Evolutionary conservation across 176 grass and related monocot species (phyloP).

Genomic region (Dendrocalamus sinicus): DNA sequence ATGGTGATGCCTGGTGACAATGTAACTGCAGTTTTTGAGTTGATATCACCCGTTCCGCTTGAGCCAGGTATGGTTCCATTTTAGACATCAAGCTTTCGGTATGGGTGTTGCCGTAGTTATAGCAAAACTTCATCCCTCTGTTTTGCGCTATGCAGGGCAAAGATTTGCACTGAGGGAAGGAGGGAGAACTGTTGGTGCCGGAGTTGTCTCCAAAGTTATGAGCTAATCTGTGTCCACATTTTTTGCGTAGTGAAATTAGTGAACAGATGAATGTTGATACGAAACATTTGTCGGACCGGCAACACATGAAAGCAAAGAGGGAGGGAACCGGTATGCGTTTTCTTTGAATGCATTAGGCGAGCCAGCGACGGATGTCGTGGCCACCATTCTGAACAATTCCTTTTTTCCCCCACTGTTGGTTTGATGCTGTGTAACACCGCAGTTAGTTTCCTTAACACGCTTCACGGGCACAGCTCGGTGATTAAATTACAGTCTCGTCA

Average conservation of each 20-base stretch:
- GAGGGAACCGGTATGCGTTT: constrained; percentile 35
- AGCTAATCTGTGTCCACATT: constrained; percentile 47
- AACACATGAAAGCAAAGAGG: constrained; percentile 33
- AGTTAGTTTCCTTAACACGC: constrained; percentile 44
- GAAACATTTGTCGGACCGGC: constrained; percentile 39
- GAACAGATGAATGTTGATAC: constrained; percentile 57
- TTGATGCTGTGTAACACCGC: constrained; percentile 37
- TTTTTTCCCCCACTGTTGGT: background rate
- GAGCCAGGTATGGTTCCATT: constrained; percentile 64
- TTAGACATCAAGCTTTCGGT: background rate
- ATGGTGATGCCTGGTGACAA: constrained; percentile 99
- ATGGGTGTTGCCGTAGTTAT: background rate
- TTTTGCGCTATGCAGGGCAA: constrained; percentile 61
- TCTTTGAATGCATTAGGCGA: constrained; percentile 35
- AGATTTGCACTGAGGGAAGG: constrained; percentile 95
- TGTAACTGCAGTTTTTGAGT: constrained; percentile 78
- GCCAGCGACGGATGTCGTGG: constrained; percentile 21
- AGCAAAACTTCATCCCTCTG: background rate
- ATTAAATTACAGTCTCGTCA: constrained; percentile 46
- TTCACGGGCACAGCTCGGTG: constrained; percentile 35
- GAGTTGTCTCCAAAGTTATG: constrained; percentile 88
- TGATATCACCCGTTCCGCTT: constrained; percentile 83
- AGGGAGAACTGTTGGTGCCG: constrained; percentile 90
- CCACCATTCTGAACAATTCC: constrained; percentile 29
- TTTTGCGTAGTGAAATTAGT: constrained; percentile 40